Evolutionary conservation across 2,329 filamentous ascomycete genomes (phyloP), one percentile per base, ranked within the genome.

Genomic region (Thelonectria rubi): DNA sequence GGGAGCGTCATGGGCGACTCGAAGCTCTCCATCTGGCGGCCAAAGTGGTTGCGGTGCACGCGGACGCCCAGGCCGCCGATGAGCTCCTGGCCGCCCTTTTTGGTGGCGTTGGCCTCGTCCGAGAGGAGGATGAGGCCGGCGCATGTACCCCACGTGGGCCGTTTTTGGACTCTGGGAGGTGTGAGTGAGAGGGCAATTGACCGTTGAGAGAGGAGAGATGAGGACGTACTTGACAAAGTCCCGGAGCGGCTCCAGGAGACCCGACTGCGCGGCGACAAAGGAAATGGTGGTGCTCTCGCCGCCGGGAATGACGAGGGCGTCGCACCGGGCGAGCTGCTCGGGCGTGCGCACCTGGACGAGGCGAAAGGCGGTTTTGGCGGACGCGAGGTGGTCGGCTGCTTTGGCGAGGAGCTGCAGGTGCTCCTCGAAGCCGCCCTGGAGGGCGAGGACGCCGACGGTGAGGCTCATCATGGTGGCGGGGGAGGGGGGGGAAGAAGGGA

Each of bases 261-360:
- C 89, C 0, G 91, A 93, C 65, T 94, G 86, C 20, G 88, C 88
- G 3, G 95, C 95, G 15, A 97, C 91, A 30, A 97, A 85, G 11
- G 93, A 92, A 69, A 99, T 96, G 3, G 94, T 90, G 1, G 95
- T 98, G 78, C 93, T 97, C 78, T 99, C 95, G 64, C 95, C 95
- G 54, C 95, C 95, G 3, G 95, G 95, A 48, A 99, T 88, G 73
- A 99, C 88, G 45, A 99, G 84, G 24, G 88, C 94, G 76, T 94
- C 88, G 78, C 94, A 98, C 68, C 75, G 76, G 5, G 84, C 80
- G 32, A 99, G 84, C 71, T 97, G 85, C 7, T 82, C 79, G 2
- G 86, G 80, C 7, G 90, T 97, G 61, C 94, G 90, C 48, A 98
- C 92, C 77, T 97, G 90, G 65, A 90, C 82, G 73, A 95, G 92